Evolutionary conservation across 2,329 filamentous ascomycete genomes (phyloP).

Genomic region (Nannizzia gypsea): DNA sequence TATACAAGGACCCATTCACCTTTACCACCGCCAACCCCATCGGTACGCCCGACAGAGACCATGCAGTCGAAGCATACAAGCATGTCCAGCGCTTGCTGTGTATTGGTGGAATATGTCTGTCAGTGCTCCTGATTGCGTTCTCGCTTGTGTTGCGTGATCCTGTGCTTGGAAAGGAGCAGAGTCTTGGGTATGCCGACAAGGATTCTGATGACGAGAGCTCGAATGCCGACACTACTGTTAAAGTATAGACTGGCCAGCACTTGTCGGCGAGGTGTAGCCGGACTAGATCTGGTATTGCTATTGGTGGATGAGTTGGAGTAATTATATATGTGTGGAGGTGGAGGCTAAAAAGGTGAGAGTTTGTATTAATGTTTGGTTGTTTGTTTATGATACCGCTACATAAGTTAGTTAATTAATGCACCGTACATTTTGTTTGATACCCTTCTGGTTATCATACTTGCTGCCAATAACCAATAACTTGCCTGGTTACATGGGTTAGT

Average conservation of each 20-base stretch:
- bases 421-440: too few species aligned
- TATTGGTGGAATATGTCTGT: slow-evolving; percentile 41
- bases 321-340: too few species aligned
- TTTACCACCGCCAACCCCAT: slow-evolving; percentile 30
- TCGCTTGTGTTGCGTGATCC: slow-evolving; percentile 37
- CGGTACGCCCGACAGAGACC: slow-evolving; percentile 35
- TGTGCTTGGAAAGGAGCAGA: slow-evolving; percentile 36
- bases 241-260: neutral
- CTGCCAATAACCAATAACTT: too few species aligned
- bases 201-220: slow-evolving; percentile 11
- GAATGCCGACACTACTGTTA: neutral
- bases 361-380: too few species aligned
- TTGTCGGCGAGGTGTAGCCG: too few species aligned
- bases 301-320: too few species aligned
- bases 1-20: slow-evolving; percentile 34
- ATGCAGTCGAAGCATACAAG: slow-evolving; percentile 35
- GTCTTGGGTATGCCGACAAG: slow-evolving; percentile 32
- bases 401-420: too few species aligned
- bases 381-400: too few species aligned
- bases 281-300: too few species aligned
- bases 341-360: too few species aligned
- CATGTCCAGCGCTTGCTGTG: slow-evolving; percentile 39
- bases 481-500: too few species aligned
- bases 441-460: too few species aligned
- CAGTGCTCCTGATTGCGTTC: slow-evolving; percentile 37